phyloP scores from a whole-genome alignment of 1,284 basidiomycete species.

The Leucoagaricus sp. region DNA sequence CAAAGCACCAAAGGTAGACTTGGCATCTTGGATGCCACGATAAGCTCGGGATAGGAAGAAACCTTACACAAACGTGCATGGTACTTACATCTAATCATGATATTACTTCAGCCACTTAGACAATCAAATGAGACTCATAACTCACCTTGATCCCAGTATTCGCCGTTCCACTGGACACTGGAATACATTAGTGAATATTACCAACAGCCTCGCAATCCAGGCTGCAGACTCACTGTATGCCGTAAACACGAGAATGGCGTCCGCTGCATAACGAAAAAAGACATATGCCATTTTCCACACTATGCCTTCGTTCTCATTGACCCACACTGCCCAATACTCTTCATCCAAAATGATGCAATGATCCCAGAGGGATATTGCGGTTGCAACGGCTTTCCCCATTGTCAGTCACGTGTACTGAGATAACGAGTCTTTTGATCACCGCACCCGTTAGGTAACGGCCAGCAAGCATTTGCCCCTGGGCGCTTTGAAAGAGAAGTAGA shows the following conservation, averaged over 20 bases:
- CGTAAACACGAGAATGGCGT: slow-evolving; percentile 2
- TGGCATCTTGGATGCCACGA: background rate
- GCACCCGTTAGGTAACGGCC: too few relatives aligned
- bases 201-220: background rate
- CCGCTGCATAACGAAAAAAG: slow-evolving; percentile 1
- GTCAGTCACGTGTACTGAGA: too few relatives aligned
- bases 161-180: slow-evolving; percentile 3
- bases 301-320: background rate
- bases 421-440: too few relatives aligned
- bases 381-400: slow-evolving; percentile 8
- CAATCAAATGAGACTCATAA: background rate
- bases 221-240: slow-evolving; percentile 4
- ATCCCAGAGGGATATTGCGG: slow-evolving; percentile 6
- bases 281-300: slow-evolving; percentile 1
- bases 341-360: slow-evolving; percentile 10
- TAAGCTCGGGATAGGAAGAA: background rate
- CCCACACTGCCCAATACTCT: slow-evolving; percentile 6
- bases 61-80: background rate
- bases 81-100: background rate
- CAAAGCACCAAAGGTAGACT: slow-evolving; percentile 5
- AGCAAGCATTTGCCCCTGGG: too few relatives aligned
- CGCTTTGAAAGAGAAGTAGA: too few relatives aligned
- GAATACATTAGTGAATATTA: background rate
- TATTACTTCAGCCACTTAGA: background rate
- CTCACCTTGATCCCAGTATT: background rate